Evolutionary conservation across 257 asterid genomes (phyloP), one percentile per base, ranked within the genome.

Genomic region (Plantago ovata): DNA sequence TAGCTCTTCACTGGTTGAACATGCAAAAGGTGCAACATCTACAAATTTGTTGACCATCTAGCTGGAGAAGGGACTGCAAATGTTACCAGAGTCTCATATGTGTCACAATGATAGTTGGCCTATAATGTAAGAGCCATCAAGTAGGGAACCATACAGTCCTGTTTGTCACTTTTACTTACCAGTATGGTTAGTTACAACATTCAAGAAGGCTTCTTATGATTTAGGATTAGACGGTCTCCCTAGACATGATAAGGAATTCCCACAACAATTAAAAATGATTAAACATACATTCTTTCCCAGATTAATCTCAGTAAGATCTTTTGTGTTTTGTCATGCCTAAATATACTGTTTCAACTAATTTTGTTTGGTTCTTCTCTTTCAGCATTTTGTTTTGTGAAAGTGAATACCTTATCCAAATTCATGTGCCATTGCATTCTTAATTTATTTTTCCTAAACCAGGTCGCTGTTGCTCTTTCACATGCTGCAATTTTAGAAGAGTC

Each of bases 381-480:
- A 4, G 4, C 15, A 10, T 61, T 41, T 38, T 21, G 20, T 28
- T 28, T 28, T 28, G 36, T 28, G 36, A 28, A 28, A 28, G 36
- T 28, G 36, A 28, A 28, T 28, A 28, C 36, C 7, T 8, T 28
- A 4, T 28, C 36, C 36, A 28, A 28, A 28, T 28, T 28, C 36
- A 28, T 4, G 36, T 28, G 36, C 2, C 2, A 28, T 28, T 28
- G 36, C 36, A 28, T 28, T 1, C 36, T 28, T 28, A 8, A 28
- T 28, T 42, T 52, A 16, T 44, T 69, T 51, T 57, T 57, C 44
- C 57, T 65, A 48, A 62, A 54, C 65, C 80, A 93, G 99, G 99
- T 93, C 2, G 99, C 97, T 23, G 99, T 93, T 81, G 99, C 99
- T 71, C 96, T 93, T 32, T 93, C 99, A 20, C 99, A 93, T 67